Evolutionary conservation across 2,329 filamentous ascomycete species (phyloP), one percentile per base, ranked within the genome.

Genomic region (Coniochaeta sp.): DNA sequence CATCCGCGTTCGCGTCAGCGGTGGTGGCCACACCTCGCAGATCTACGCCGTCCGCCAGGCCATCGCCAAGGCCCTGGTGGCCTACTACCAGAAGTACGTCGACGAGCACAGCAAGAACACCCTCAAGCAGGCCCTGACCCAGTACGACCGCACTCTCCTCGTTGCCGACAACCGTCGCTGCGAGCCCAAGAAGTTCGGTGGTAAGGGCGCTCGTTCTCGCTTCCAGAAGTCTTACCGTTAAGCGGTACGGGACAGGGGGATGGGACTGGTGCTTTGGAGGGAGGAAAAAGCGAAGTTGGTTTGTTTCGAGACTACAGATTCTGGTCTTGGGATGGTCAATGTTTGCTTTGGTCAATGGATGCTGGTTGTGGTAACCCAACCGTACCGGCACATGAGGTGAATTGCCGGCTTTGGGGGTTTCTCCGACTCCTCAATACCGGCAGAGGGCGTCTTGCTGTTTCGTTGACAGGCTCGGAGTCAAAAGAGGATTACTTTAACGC

Each of bases 211-310:
- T 77, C 89, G 93, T 77, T 85, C 93, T 76, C 89, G 93, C 78
- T 98, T 91, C 93, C 93, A 98, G 86, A 97, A 97, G 86, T 96
- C 93, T 71, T 96, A 97, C 89, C 91, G 93, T 93, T 96, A 93
- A 91, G 30, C 54, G 54, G 54, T 56, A 36, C 54, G 30, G 14
- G 28, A 19, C 3, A n/a, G 34, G 54, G 14, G 30, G 54, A 19
- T 1, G 34, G 52, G 12, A 17, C 19, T 34, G 54, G 14, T 34
- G 54, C 17, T 36, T 16, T 5, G 17, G 30, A 38, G 34, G 16
- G 32, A 34, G 30, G 24, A 14, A 17, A 19, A 47, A 24, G 50
- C 26, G 28, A 17, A 32, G n/a, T 17, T 38, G 54, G 54, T n/a
- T 56, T 26, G n/a, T 22, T 38, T 56, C 30, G 3, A 36, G 34